These are phyloP conservation scores for Eutrema salsugineum DNA, from an alignment of 441 rosid genomes.

Conservation along the genomic window DNA sequence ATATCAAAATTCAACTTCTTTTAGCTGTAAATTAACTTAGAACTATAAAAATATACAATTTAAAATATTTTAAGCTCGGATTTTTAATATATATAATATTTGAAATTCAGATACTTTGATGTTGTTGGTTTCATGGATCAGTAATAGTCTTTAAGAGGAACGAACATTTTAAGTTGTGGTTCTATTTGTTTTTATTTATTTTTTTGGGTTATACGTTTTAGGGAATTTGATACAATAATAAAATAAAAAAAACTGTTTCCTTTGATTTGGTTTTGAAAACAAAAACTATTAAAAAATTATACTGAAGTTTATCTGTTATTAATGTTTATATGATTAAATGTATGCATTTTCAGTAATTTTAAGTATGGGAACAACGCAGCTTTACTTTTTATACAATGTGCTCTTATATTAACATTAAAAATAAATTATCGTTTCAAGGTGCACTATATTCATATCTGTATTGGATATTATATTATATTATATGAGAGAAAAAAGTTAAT, in stretches of 20 bases:
- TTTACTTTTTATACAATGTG: background rate
- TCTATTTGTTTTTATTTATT: too few species aligned
- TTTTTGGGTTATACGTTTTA: background rate
- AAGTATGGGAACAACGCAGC: background rate
- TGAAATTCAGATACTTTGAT: too few species aligned
- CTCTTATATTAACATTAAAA: background rate
- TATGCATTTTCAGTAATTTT: too few species aligned
- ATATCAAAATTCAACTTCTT: background rate
- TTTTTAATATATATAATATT: background rate
- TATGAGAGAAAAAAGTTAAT: conserved; percentile 1
- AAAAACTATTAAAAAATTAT: too few species aligned
- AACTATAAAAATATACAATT: background rate
- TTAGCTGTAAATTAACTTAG: background rate
- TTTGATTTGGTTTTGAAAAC: background rate
- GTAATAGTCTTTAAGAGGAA: background rate
- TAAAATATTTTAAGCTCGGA: background rate
- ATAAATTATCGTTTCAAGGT: background rate
- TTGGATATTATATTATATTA: background rate
- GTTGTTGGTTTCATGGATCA: background rate
- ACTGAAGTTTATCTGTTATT: too few species aligned
- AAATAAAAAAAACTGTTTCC: too few species aligned
- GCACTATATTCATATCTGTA: background rate
- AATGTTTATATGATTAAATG: too few species aligned
- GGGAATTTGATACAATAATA: too few species aligned
- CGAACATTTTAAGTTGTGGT: too few species aligned